Evolutionary conservation across 148 eudicot genomes (phyloP), one percentile per base, ranked within the genome.

Genomic region (Rhododendron simsii): DNA sequence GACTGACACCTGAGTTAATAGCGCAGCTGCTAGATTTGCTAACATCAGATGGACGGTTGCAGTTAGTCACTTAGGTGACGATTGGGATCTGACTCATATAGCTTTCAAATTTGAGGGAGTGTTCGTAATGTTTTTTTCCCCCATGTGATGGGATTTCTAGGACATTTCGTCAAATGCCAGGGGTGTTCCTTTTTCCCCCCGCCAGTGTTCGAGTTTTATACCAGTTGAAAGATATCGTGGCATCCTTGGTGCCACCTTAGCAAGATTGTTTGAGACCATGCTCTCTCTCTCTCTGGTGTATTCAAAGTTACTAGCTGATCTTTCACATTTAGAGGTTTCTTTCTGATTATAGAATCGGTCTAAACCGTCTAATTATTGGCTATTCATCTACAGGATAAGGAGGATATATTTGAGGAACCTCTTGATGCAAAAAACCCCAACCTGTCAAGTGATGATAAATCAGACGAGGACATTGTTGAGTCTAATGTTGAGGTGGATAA

Each of bases 401-500:
- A 90, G 5, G 86, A 82, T 50, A 33, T 83, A 51, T 37, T 30
- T 51, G 28, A 77, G 57, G 86, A 85, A 83, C 55, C 75, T 69
- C 75, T 77, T 81, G 80, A 69, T 76, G 85, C 80, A 13, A 79
- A 80, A 80, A 79, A 39, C 10, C 57, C 84, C 57, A 55, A 71
- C 39, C 53, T 35, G 48, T n/a, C 74, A 15, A 73, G 74, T 73
- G 87, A 89, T 37, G 92, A 91, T 82, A 78, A 78, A 47, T 80
- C 23, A 82, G 90, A 89, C 41, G 89, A 91, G 69, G 87, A 87
- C 33, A 92, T 93, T 80, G 77, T 94, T 41, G 93, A 93, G 84
- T 94, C 96, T 81, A 95, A 94, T 81, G 53, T 94, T 85, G 95
- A 94, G 85, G 86, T 94, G 85, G 96, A 94, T 86, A 90, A 88